Evolutionary conservation across 1,139 yeast genomes (phyloP).

Genomic region (Hemisphaericaspora xylanilytica): DNA sequence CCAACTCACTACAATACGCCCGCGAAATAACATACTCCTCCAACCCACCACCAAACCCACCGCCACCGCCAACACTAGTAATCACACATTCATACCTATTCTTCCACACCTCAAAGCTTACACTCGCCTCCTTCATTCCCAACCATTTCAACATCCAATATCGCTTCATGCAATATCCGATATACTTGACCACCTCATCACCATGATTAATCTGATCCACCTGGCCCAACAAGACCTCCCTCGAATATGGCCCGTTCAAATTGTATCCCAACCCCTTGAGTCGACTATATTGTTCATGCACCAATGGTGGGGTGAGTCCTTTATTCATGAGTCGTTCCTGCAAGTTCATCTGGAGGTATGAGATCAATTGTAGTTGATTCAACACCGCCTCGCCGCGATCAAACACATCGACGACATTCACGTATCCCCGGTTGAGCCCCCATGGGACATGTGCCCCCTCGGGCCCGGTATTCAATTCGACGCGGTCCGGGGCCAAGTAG

Average conservation of each 20-base stretch:
- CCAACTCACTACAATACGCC: conserved; percentile 47
- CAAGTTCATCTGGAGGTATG: conserved; percentile 5
- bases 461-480: conserved; percentile 12
- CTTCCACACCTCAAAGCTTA: conserved; percentile 2
- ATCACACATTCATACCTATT: conserved; percentile 25
- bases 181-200: conserved; percentile 13
- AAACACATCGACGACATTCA: conserved; percentile 22
- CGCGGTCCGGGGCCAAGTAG: conserved; percentile 21
- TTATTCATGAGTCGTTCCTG: conserved; percentile 1
- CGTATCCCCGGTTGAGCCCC: conserved; percentile 34
- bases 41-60: conserved; percentile 11
- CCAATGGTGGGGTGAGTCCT: background rate
- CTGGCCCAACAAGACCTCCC: conserved; percentile 18
- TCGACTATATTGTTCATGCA: conserved; percentile 19
- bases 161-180: conserved; percentile 18
- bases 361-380: conserved; percentile 41
- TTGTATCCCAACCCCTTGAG: conserved; percentile 37
- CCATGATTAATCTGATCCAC: conserved; percentile 18
- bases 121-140: conserved; percentile 18
- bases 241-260: conserved; percentile 30
- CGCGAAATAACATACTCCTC: conserved; percentile 16
- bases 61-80: conserved; percentile 23
- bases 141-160: conserved; percentile 27
- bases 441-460: conserved; percentile 17
- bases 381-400: conserved; percentile 26